These are phyloP conservation scores for Blastobotrys terrestris DNA, from an alignment of 805 yeast genomes.

Conservation along the genomic window DNA sequence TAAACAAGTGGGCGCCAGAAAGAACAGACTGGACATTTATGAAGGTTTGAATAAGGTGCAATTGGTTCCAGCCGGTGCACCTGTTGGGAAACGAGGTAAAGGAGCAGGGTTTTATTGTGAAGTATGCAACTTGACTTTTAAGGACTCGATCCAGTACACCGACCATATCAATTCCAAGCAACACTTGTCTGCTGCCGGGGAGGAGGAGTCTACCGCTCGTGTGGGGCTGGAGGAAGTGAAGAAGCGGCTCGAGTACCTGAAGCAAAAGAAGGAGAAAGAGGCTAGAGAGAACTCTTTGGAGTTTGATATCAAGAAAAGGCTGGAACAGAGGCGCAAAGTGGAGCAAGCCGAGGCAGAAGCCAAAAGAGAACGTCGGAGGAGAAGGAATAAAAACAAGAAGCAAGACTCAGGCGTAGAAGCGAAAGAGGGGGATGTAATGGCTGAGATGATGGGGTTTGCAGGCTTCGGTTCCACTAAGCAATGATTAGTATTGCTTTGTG, in stretches of 20 bases:
- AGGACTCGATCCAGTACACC: conserved; percentile 73
- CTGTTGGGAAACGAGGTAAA: conserved; percentile 40
- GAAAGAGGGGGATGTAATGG: conserved; percentile 29
- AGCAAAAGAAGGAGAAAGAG: conserved; percentile 22
- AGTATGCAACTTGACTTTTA: conserved; percentile 68
- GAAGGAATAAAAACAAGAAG: conserved; percentile 9
- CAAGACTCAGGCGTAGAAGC: conserved; percentile 23
- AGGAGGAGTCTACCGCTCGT: conserved; percentile 33
- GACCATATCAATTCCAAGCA: conserved; percentile 78
- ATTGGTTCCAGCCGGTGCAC: conserved; percentile 30
- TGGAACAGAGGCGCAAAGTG: conserved; percentile 34
- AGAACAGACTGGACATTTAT: conserved; percentile 25
- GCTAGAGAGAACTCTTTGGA: conserved; percentile 13
- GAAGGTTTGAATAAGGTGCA: conserved; percentile 30
- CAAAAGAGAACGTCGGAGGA: conserved; percentile 21
- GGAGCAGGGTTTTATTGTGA: conserved; percentile 85
- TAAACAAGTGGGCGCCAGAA: conserved; percentile 21
- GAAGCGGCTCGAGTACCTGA: conserved; percentile 33
- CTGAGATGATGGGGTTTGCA: conserved; percentile 51
- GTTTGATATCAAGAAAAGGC: conserved; percentile 37
- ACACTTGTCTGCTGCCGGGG: conserved; percentile 38
- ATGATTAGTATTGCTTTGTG: no score
- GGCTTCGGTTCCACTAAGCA: conserved; percentile 48
- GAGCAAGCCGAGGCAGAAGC: conserved; percentile 34
- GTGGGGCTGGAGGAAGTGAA: conserved; percentile 47